phyloP scores from a whole-genome alignment of 257 asterid species.

The Anisodus tanguticus region DNA sequence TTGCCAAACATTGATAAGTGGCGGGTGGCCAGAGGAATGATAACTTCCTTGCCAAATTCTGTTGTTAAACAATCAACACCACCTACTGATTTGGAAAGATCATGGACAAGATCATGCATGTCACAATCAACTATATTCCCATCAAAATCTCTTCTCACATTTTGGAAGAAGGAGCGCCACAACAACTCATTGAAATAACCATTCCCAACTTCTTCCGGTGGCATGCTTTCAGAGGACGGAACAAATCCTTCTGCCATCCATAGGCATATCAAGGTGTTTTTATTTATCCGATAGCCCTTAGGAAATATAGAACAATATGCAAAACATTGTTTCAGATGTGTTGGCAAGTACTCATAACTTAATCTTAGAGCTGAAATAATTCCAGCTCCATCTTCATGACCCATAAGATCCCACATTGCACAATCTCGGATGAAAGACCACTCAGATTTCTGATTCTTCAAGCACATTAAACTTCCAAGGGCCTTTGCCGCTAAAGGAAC shows the following conservation, averaged over 20 bases:
- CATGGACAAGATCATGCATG: slow-evolving; percentile 32
- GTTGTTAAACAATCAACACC: slow-evolving; percentile 27
- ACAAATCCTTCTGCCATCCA: slow-evolving; percentile 79
- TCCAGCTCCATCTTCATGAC: slow-evolving; percentile 39
- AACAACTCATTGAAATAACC: slow-evolving; percentile 58
- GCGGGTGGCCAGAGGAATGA: slow-evolving; percentile 13
- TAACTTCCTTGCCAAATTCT: slow-evolving; percentile 7
- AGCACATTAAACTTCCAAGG: slow-evolving; percentile 61
- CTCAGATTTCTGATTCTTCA: slow-evolving; percentile 49
- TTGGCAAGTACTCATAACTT: slow-evolving; percentile 65
- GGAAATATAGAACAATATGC: slow-evolving; percentile 73
- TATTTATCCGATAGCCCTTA: slow-evolving; percentile 65
- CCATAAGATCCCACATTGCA: slow-evolving; percentile 61
- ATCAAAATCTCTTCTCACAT: slow-evolving; percentile 23
- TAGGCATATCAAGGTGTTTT: slow-evolving; percentile 50
- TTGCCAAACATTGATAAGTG: slow-evolving; percentile 23
- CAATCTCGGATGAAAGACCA: slow-evolving; percentile 60
- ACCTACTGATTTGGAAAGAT: slow-evolving; percentile 32
- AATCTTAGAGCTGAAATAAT: slow-evolving; percentile 60
- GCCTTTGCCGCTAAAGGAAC: slow-evolving; percentile 75
- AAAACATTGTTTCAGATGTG: slow-evolving; percentile 64
- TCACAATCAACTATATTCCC: slow-evolving; percentile 22
- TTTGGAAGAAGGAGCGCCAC: slow-evolving; percentile 60
- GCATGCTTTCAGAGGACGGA: slow-evolving; percentile 35
- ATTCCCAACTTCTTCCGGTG: slow-evolving; percentile 51